Conservation (phyloP, 2,329 filamentous ascomycete genomes). For the Rosellinia necatrix region DNA sequence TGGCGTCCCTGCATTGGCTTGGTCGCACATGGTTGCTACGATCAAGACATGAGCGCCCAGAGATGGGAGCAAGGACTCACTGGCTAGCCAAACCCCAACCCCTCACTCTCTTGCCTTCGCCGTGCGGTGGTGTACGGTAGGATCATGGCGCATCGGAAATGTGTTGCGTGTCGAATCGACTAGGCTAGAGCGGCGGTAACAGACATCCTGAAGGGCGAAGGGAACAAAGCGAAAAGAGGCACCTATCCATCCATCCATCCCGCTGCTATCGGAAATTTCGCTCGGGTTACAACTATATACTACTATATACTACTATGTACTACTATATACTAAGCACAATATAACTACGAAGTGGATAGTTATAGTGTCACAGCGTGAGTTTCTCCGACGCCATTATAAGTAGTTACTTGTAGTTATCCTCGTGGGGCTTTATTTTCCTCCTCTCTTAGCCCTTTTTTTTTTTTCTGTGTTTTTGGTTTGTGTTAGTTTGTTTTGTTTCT, state of each 20-base stretch:
- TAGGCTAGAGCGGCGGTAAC: slow-evolving; percentile 4
- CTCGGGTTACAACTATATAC: too few species aligned
- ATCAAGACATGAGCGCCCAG: slow-evolving; percentile 17
- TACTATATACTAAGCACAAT: too few species aligned
- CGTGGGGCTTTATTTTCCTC: too few species aligned
- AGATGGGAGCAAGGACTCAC: slow-evolving; percentile 18
- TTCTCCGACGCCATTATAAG: slow-evolving; percentile 19
- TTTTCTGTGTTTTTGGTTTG: too few species aligned
- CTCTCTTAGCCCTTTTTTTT: too few species aligned
- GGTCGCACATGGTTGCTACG: slow-evolving; percentile 22
- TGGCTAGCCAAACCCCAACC: slow-evolving; percentile 12
- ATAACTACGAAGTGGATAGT: too few species aligned
- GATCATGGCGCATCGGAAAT: slow-evolving; percentile 16
- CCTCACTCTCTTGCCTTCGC: slow-evolving; percentile 1
- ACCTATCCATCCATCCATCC: background rate
- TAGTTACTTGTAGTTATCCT: background rate
- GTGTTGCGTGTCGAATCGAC: slow-evolving; percentile 9
- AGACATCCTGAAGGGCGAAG: background rate
- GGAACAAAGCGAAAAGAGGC: background rate
- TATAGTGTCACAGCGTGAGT: slow-evolving; percentile 21
- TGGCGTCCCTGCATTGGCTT: slow-evolving; percentile 22
- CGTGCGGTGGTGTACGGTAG: slow-evolving; percentile 18
- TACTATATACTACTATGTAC: too few species aligned
- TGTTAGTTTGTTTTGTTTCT: too few species aligned
- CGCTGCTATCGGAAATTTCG: slow-evolving; percentile 25